A percentile compares a stretch with the other conserved stretches of the same genome.
These are phyloP conservation scores for Quercus gilva DNA, from an alignment of 306 rosid genomes.

Conservation along the genomic window DNA sequence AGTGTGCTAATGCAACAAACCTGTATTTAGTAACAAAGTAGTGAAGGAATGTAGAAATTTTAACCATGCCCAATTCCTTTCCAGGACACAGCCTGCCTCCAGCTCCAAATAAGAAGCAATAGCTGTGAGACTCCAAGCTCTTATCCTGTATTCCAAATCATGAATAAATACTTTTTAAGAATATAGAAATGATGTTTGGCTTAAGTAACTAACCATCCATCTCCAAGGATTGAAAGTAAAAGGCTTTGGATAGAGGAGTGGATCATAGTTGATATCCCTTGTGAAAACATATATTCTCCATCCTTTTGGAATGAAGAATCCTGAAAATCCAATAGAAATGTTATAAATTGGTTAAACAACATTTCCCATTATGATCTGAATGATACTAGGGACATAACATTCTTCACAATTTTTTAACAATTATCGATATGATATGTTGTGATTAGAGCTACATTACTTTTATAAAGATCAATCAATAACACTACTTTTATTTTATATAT, in stretches of 20 bases:
- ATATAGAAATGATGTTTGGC: background rate
- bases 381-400: too few relatives aligned
- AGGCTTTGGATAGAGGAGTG: constrained; percentile 59
- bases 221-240: constrained; percentile 65
- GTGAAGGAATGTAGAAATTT: constrained; percentile 65
- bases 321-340: constrained; percentile 26
- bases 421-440: too few relatives aligned
- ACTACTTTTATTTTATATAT: too few relatives aligned
- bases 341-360: background rate
- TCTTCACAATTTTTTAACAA: too few relatives aligned
- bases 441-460: background rate
- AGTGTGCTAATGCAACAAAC: constrained; percentile 3
- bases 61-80: constrained; percentile 65
- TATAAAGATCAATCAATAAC: too few relatives aligned
- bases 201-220: constrained; percentile 59
- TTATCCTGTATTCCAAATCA: constrained; percentile 42
- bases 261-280: constrained; percentile 71
- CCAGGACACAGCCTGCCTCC: constrained; percentile 73
- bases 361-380: background rate
- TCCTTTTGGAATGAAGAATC: constrained; percentile 67
- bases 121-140: constrained; percentile 49
- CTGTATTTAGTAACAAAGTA: constrained; percentile 72
- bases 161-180: background rate
- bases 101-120: constrained; percentile 68
- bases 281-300: constrained; percentile 76